Evolutionary conservation across 2,329 filamentous ascomycete species (phyloP).

Genomic region (Allantophomopsis cytisporea): DNA sequence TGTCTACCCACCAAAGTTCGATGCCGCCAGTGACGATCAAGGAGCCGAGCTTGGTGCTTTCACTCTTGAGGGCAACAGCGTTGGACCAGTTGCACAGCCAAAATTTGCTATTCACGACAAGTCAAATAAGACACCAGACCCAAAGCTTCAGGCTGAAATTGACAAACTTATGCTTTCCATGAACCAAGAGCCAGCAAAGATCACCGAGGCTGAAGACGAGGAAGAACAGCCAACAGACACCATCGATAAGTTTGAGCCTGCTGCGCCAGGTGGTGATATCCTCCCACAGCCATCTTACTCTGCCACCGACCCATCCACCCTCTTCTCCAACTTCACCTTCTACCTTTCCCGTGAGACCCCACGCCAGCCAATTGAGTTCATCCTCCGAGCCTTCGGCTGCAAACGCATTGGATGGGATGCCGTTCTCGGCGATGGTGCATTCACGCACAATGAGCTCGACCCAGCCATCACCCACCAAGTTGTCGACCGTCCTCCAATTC

Average conservation of each 20-base stretch:
- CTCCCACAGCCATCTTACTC: slow-evolving; percentile 64
- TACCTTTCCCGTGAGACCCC: slow-evolving; percentile 92
- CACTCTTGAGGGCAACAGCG: slow-evolving; percentile 66
- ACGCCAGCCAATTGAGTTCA: slow-evolving; percentile 78
- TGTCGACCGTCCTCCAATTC: slow-evolving; percentile 74
- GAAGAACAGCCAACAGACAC: slow-evolving; percentile 39
- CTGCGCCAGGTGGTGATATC: slow-evolving; percentile 71
- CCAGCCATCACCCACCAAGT: slow-evolving; percentile 90
- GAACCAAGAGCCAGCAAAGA: slow-evolving; percentile 32
- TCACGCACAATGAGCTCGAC: slow-evolving; percentile 79
- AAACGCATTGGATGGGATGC: slow-evolving; percentile 92
- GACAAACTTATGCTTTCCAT: slow-evolving; percentile 58
- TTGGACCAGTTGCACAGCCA: slow-evolving; percentile 35
- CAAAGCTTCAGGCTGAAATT: slow-evolving; percentile 50
- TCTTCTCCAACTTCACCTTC: slow-evolving; percentile 83
- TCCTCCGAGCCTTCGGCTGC: slow-evolving; percentile 88
- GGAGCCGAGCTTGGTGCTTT: slow-evolving; percentile 87
- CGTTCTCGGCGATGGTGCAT: slow-evolving; percentile 81
- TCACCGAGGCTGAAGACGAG: slow-evolving; percentile 25
- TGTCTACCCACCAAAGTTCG: slow-evolving; percentile 93
- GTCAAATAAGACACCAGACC: slow-evolving; percentile 39
- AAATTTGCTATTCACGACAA: slow-evolving; percentile 37
- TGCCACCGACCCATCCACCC: slow-evolving; percentile 52
- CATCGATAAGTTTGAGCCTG: slow-evolving; percentile 86
- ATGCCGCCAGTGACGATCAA: slow-evolving; percentile 72